Evolutionary conservation across 306 rosid genomes (phyloP).

Genomic region (Neltuma alba): DNA sequence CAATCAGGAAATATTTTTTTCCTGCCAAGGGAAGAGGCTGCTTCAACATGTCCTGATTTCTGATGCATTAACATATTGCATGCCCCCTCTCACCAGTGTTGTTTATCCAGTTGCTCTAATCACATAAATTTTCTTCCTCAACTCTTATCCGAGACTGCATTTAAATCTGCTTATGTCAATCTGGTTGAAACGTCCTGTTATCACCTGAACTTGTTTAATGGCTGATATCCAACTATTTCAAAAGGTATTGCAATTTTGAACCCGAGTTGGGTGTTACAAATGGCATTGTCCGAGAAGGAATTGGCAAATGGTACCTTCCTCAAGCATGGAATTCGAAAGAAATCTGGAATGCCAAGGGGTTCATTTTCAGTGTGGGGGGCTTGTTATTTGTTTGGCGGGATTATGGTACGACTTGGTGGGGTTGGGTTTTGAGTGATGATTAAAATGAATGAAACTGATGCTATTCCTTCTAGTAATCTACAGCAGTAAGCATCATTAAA

Average conservation of each 20-base stretch:
- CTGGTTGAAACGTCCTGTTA: slow-evolving; percentile 11
- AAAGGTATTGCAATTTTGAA: slow-evolving; percentile 27
- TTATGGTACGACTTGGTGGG: slow-evolving; percentile 22
- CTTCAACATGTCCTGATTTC: not conserved
- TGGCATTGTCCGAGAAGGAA: slow-evolving; percentile 20
- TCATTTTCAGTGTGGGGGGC: slow-evolving; percentile 15
- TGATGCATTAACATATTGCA: not conserved
- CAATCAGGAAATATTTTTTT: slow-evolving; percentile 9
- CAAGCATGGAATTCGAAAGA: not conserved
- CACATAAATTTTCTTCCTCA: not conserved
- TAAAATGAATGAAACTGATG: slow-evolving; percentile 21
- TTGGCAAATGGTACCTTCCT: slow-evolving; percentile 19
- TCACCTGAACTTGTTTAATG: slow-evolving; percentile 22
- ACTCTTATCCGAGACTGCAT: slow-evolving; percentile 17
- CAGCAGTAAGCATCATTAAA: not conserved
- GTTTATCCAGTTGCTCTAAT: slow-evolving; percentile 3
- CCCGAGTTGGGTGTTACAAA: slow-evolving; percentile 20
- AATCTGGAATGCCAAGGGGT: slow-evolving; percentile 16
- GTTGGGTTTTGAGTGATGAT: slow-evolving; percentile 7
- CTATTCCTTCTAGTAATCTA: not conserved
- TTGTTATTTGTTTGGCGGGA: not conserved
- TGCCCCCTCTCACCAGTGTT: not conserved
- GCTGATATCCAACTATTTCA: slow-evolving; percentile 23
- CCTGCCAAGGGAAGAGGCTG: not conserved
- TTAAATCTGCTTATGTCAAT: slow-evolving; percentile 22